Evolutionary conservation across 2,329 filamentous ascomycete genomes (phyloP).

Genomic region (Raffaelea albimanens): DNA sequence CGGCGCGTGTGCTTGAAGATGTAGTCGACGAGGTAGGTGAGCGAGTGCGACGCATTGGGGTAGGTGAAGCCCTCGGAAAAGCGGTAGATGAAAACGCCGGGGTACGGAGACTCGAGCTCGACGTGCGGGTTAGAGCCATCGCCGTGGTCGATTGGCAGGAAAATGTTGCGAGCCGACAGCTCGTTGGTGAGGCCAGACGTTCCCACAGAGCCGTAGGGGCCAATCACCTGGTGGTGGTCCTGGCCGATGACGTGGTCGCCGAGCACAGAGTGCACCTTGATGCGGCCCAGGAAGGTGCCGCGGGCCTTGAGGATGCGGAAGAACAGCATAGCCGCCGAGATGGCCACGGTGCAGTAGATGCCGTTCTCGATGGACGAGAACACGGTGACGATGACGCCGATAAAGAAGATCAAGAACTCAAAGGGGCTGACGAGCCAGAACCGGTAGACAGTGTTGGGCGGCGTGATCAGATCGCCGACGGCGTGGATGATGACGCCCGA

Average conservation of each 20-base stretch:
- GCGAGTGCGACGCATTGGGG: conserved; percentile 81
- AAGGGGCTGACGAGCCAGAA: conserved; percentile 92
- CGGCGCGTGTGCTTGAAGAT: conserved; percentile 66
- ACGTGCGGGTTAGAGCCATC: conserved; percentile 87
- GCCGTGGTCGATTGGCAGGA: conserved; percentile 75
- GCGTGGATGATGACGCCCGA: conserved; percentile 77
- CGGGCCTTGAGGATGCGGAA: conserved; percentile 76
- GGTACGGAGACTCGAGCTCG: conserved; percentile 70
- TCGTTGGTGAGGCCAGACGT: conserved; percentile 25
- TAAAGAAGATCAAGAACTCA: conserved; percentile 87
- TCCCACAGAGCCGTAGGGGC: conserved; percentile 47
- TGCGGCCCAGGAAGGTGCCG: conserved; percentile 74
- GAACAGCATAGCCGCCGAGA: conserved; percentile 69
- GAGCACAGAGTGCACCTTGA: conserved; percentile 75
- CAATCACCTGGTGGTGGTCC: conserved; percentile 35
- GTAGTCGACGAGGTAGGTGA: conserved; percentile 64
- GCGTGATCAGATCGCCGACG: conserved; percentile 75
- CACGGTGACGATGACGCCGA: conserved; percentile 81
- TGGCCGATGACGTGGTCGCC: conserved; percentile 64
- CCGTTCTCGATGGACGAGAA: conserved; percentile 86
- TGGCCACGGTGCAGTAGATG: conserved; percentile 75
- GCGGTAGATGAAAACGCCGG: conserved; percentile 90
- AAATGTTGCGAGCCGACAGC: conserved; percentile 61
- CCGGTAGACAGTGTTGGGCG: conserved; percentile 83
- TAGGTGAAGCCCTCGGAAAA: conserved; percentile 96